Evolutionary conservation across 139 green algal genomes (phyloP), one percentile per base, ranked within the genome.

Genomic region (Volvox africanus): DNA sequence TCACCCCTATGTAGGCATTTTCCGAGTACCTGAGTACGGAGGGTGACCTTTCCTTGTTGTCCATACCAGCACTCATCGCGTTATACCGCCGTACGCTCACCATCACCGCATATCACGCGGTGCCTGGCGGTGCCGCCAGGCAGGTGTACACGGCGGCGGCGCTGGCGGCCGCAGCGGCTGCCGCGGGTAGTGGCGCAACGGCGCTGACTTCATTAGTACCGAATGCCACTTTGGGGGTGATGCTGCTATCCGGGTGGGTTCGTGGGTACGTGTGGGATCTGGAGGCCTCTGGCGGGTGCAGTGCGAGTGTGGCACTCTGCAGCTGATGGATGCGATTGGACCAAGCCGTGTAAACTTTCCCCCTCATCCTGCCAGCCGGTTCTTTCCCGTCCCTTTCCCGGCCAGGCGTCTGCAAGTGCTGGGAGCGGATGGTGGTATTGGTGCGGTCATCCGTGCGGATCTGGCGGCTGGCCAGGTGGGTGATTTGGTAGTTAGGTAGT

Each of bases 71-170:
- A 20, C 78, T 68, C 3, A 32, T 84, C 20, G 6, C 78, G 17
- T 18, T 84, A 12, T 84, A 84, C 37, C 78, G 78, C 78, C 78
- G 36, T 21, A 84, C 80, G 11, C 55, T 86, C 80, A 86, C 80
- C 44, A 6, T n/a, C 3, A 26, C 69, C 9, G 80, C 80, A 28
- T 86, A 73, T 30, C 80, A 73, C 28, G 50, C 50, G 26, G 50
- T 71, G 14, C 80, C 80, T 13, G 80, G 50, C 50, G 80, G 80
- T 2, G 22, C 28, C 24, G 55, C 30, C 80, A 86, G 37, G 55
- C 80, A 44, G 12, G 73, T 30, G 17, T 30, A 55, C 14, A 44
- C 2, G n/a, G 44, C 80, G 2, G 80, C 80, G 19, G 55, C 26
- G 2, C 80, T 86, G 50, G 22, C 14, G 50, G 14, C 50, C 12